Percentiles rank a stretch among this genome's conserved stretches.
phyloP scores from a whole-genome alignment of 306 rosid genomes.

The Vigna reflexopilosa region DNA sequence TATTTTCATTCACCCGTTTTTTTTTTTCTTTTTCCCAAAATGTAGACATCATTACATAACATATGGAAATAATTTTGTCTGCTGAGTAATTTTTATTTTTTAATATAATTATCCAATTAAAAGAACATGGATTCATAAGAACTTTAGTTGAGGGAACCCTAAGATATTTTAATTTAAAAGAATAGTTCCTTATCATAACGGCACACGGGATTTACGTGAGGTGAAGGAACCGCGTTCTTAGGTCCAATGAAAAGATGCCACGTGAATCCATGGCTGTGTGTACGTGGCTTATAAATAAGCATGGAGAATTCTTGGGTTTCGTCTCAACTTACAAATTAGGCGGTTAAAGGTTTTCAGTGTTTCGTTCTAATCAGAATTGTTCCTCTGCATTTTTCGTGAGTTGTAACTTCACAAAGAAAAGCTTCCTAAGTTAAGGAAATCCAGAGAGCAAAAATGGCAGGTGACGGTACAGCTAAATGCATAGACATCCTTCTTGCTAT shows the following conservation, averaged over 20 bases:
- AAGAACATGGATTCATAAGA: not conserved
- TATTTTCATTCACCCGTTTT: not conserved
- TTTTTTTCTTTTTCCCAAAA: not conserved
- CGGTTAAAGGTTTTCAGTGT: not conserved
- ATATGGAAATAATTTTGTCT: not conserved
- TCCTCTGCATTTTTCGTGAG: not conserved
- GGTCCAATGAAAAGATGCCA: constrained; percentile 31
- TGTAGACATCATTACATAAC: no score
- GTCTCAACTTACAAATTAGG: not conserved
- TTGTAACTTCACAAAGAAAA: not conserved
- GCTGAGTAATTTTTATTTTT: not conserved
- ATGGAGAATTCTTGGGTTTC: not conserved
- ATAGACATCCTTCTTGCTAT: constrained; percentile 80
- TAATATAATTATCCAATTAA: not conserved
- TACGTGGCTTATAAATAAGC: constrained; percentile 43
- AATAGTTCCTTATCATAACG: not conserved
- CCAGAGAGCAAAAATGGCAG: constrained; percentile 45
- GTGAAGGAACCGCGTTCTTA: constrained; percentile 49
- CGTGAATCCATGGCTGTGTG: constrained; percentile 9
- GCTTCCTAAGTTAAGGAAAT: not conserved
- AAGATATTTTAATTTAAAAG: not conserved
- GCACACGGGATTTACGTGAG: constrained; percentile 36
- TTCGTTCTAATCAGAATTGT: not conserved
- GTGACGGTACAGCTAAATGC: constrained; percentile 55
- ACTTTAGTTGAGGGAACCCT: not conserved